phyloP scores from a whole-genome alignment of 2,329 filamentous ascomycete genomes.

The Neofusicoccum umdonicola region DNA sequence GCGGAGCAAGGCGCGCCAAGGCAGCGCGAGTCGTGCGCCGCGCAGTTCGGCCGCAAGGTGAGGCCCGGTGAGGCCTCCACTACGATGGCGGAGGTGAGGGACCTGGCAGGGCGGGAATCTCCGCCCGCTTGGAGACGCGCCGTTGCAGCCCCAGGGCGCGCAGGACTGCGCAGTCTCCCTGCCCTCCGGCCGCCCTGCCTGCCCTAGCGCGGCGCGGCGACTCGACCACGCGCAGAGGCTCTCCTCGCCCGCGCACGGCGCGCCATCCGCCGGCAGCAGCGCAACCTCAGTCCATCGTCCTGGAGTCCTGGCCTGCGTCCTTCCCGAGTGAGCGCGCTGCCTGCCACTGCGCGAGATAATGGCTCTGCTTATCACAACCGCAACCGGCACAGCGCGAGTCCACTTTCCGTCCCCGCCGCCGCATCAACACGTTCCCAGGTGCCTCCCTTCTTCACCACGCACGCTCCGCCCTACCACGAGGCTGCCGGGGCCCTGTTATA shows the following conservation, averaged over 20 bases:
- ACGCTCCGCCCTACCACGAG: constrained; percentile 6
- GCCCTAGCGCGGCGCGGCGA: background rate
- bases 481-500: constrained; percentile 6
- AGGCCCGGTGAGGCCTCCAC: background rate
- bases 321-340: constrained; percentile 6
- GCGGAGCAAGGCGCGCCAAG: background rate
- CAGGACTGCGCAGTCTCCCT: too few relatives aligned
- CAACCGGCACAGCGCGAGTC: constrained; percentile 9
- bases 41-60: constrained; percentile 1
- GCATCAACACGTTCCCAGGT: background rate
- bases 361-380: constrained; percentile 15
- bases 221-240: background rate
- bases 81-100: background rate
- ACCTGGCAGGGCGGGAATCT: background rate
- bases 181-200: too few relatives aligned
- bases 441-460: background rate
- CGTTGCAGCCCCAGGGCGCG: background rate
- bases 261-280: background rate
- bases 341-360: background rate
- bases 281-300: constrained; percentile 6
- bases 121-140: background rate
- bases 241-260: background rate
- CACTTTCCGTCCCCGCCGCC: constrained; percentile 14
- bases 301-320: background rate
- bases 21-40: constrained; percentile 3